These are phyloP conservation scores for Avena atlantica DNA, from an alignment of 176 grass and related monocot species.

Conservation along the genomic window DNA sequence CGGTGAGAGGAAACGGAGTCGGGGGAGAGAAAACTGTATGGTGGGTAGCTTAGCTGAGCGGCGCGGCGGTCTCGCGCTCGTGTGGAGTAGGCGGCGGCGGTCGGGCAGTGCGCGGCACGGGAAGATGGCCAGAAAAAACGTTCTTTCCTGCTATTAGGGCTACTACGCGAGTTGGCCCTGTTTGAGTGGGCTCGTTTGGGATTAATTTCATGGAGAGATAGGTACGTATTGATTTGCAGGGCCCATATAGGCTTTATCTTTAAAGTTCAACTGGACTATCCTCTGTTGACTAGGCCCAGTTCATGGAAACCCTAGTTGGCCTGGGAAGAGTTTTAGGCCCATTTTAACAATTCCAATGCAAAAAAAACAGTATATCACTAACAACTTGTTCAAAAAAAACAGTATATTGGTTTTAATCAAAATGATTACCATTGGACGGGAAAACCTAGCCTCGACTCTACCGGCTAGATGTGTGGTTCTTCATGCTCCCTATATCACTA, in stretches of 20 bases:
- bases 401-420: too few relatives aligned
- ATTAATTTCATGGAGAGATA: neutral
- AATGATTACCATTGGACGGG: too few relatives aligned
- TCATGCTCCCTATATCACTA: too few relatives aligned
- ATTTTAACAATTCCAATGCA: too few relatives aligned
- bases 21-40: neutral
- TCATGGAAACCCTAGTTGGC: too few relatives aligned
- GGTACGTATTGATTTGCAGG: neutral
- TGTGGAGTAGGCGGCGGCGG: slow-evolving; percentile 31
- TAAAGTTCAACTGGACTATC: too few relatives aligned
- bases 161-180: neutral
- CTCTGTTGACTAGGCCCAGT: too few relatives aligned
- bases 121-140: slow-evolving; percentile 22
- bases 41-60: neutral
- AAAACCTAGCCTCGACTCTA: too few relatives aligned
- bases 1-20: neutral
- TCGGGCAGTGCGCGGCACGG: neutral
- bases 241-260: neutral
- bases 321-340: too few relatives aligned
- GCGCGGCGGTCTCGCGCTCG: slow-evolving; percentile 13
- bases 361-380: too few relatives aligned
- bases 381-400: too few relatives aligned
- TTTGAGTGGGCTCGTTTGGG: neutral
- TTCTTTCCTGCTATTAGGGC: neutral
- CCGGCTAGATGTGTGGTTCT: too few relatives aligned